Base-by-base conservation (phyloP, 2,329 filamentous ascomycete species). In the Trichoderma sp. region DNA sequence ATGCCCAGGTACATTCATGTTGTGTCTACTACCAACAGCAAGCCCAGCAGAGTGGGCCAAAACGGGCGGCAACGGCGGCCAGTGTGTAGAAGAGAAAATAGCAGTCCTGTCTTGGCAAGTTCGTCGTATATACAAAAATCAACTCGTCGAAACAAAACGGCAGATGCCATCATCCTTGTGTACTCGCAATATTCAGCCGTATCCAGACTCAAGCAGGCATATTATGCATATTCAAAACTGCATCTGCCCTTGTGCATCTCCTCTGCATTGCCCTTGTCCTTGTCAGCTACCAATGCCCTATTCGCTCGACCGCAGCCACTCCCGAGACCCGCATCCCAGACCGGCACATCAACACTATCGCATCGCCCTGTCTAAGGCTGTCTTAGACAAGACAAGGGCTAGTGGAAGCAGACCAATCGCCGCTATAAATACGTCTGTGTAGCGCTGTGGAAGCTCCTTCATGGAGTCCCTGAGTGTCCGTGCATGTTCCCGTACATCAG, bases 261-360 rank as follows among this genome's bases (percentile, higher is more conserved):
- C 40, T 35, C 29, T 57, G 29, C 29, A 64, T 55, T 64, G 47
- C 47, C 61, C 61, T 64, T 64, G 47, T 55, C 35, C 53, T 57
- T 58, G 63, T 66, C 62, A 37, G 52, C 19, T 27, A 10, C 52
- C 52, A 27, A 31, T 24, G 31, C 14, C 21, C 35, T 31, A 35
- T 52, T 57, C 49, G 52, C 40, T 29, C 62, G 37, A 57, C 62
- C 49, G 53, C 63, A 67, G 63, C 63, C 63, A 67, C 55, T 67
- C 52, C 63, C 63, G 63, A 64, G 63, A 67, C 63, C 63, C 63
- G 40, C 63, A 67, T 67, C 55, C 55, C 55, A 49, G 55, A 49
- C 55, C 63, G 53, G 63, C 40, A 67, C 40, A 58, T 66, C 63
- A 49, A 49, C 47, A n/a, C 27, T 24, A 58, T 49, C 63, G 47